Conservation (phyloP, 2,329 filamentous ascomycete species). For the Botryotinia calthae region DNA sequence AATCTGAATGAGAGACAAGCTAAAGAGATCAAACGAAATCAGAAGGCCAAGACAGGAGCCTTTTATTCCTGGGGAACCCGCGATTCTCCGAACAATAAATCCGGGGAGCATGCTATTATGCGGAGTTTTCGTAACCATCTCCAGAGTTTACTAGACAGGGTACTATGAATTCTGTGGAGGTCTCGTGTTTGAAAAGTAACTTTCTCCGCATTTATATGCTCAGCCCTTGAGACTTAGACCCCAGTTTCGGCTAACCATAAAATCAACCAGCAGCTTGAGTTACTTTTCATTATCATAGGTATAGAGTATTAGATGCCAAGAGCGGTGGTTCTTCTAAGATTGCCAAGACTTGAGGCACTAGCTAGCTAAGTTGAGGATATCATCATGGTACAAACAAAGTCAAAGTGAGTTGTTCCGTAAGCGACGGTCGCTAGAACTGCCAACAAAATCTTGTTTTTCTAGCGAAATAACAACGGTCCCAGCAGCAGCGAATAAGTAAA, state of each 20-base stretch:
- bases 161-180: not conserved
- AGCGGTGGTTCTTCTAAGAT: not conserved
- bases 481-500: not conserved
- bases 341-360: not conserved
- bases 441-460: not conserved
- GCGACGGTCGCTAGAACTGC: not conserved
- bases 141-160: not conserved
- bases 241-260: not conserved
- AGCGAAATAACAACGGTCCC: not conserved
- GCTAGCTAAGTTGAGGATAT: not conserved
- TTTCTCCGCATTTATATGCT: not conserved
- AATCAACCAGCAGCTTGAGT: not conserved
- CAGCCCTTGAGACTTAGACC: not conserved
- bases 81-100: not conserved
- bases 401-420: not conserved
- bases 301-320: not conserved
- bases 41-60: not conserved
- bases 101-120: not conserved
- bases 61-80: not conserved
- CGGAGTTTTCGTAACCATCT: not conserved
- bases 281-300: not conserved
- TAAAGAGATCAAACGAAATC: not conserved
- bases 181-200: not conserved
- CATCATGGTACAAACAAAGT: not conserved
- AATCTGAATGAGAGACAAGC: not conserved